Evolutionary conservation across 768 basidiomycete species (phyloP).

Genomic region (Mycena latifolia): DNA sequence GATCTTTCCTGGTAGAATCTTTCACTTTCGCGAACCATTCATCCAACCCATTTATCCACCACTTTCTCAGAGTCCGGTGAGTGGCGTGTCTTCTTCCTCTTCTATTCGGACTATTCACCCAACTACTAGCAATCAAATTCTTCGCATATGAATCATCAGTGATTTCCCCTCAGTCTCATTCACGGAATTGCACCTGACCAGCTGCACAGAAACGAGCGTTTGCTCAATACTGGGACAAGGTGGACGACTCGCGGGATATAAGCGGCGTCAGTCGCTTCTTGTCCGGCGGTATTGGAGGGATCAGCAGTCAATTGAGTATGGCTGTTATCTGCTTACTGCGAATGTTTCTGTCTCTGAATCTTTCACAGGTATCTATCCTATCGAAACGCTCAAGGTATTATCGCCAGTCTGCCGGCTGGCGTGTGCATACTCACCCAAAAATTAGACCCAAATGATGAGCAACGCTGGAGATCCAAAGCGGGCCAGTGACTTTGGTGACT

Average conservation of each 20-base stretch:
- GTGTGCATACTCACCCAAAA: conserved; percentile 34
- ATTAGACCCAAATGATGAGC: conserved; percentile 96
- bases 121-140: conserved; percentile 87
- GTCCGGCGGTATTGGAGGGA: conserved; percentile 96
- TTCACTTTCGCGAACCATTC: too few relatives aligned
- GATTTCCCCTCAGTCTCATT: conserved; percentile 44
- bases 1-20: conserved; percentile 79
- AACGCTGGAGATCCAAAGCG: conserved; percentile 67
- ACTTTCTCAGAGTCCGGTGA: conserved; percentile 69
- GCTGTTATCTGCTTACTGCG: conserved; percentile 29
- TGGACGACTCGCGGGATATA: conserved; percentile 89
- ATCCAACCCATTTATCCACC: too few relatives aligned
- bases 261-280: conserved; percentile 94
- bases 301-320: conserved; percentile 90
- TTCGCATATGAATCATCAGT: conserved; percentile 94
- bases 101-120: conserved; percentile 4
- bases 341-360: conserved; percentile 38
- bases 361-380: conserved; percentile 88
- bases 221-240: conserved; percentile 91
- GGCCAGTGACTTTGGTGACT: conserved; percentile 16
- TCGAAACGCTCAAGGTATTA: conserved; percentile 92
- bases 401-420: conserved; percentile 17
- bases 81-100: not conserved
- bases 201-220: conserved; percentile 88
- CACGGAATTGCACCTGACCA: conserved; percentile 13